Evolutionary conservation across 352 stramenopile species (phyloP), one percentile per base, ranked within the genome.

Genomic region (Pythium folliculosum): DNA sequence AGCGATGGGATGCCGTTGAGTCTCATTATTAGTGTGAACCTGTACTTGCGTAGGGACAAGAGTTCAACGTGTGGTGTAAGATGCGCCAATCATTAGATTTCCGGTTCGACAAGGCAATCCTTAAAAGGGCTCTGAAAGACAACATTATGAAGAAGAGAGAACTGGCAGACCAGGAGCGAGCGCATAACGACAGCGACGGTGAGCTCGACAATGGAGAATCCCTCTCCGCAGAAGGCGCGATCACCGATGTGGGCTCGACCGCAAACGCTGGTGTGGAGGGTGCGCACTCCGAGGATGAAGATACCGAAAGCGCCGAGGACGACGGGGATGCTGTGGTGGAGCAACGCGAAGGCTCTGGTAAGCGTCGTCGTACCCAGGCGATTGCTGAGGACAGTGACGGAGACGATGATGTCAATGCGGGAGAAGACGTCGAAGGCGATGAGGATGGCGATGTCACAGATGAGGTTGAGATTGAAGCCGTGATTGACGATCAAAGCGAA

Each of bases 1-100:
- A 12, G 8, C 13, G 19, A 25, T 47, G 10, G 10, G 40, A 4
- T 27, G 23, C 19, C n/a, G 44, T 27, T 27, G 44, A 14, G 21
- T 27, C 44, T 50, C 1, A 50, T 50, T 13, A 27, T 25, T 19
- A n/a, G 40, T 13, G 23, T 23, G 6, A 22, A 5, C 27, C 19
- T 23, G 27, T 23, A 16, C 7, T 23, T 23, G 8, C 21, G 49
- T 53, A 84, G 69, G 70, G 72, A 1, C 65, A 71, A n/a, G 69
- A 85, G 35, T 89, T 89, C 27, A 80, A 67, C 44, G 59, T 67
- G 47, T 88, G 81, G 81, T 84, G 79, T 47, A 71, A 79, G 16
- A 50, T 86, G 10, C 76, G 81, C 1, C 73, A 83, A 44, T 74
- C 74, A 8, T 73, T 77, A 6, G 81, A 89, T 59, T 89, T 89